These are phyloP conservation scores for Candida berthetii DNA, from an alignment of 805 yeast species.

Conservation along the genomic window DNA sequence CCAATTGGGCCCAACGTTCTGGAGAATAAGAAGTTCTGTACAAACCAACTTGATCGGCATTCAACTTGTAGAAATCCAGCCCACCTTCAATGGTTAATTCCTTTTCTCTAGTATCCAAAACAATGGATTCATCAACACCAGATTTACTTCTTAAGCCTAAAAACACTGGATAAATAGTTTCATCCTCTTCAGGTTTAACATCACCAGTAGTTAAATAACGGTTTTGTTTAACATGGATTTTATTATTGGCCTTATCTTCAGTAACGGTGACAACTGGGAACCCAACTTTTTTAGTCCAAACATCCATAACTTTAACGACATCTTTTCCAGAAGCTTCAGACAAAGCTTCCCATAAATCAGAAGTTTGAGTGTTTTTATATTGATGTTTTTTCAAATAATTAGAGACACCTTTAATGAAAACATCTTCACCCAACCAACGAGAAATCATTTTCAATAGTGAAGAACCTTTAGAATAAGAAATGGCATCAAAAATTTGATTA, in stretches of 20 bases:
- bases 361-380: constrained; percentile 72
- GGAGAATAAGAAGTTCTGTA: constrained; percentile 68
- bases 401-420: constrained; percentile 74
- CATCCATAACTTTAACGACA: constrained; percentile 66
- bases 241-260: constrained; percentile 37
- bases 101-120: constrained; percentile 44
- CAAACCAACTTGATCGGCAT: constrained; percentile 69
- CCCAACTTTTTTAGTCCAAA: constrained; percentile 78
- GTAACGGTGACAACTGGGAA: constrained; percentile 67
- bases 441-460: constrained; percentile 75
- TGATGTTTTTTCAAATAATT: constrained; percentile 68
- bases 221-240: constrained; percentile 57
- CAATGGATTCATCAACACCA: constrained; percentile 56
- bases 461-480: constrained; percentile 79
- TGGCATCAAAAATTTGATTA: constrained; percentile 80
- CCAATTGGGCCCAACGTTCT: constrained; percentile 65
- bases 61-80: constrained; percentile 55
- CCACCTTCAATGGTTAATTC: constrained; percentile 36
- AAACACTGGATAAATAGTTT: constrained; percentile 63
- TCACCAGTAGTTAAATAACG: constrained; percentile 76
- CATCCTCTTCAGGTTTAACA: constrained; percentile 69
- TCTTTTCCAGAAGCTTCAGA: constrained; percentile 67
- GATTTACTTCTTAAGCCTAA: constrained; percentile 51
- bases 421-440: constrained; percentile 73
- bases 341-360: constrained; percentile 72